Evolutionary conservation across 169 alveolate species (phyloP).

Genomic region (Fabrea salina): DNA sequence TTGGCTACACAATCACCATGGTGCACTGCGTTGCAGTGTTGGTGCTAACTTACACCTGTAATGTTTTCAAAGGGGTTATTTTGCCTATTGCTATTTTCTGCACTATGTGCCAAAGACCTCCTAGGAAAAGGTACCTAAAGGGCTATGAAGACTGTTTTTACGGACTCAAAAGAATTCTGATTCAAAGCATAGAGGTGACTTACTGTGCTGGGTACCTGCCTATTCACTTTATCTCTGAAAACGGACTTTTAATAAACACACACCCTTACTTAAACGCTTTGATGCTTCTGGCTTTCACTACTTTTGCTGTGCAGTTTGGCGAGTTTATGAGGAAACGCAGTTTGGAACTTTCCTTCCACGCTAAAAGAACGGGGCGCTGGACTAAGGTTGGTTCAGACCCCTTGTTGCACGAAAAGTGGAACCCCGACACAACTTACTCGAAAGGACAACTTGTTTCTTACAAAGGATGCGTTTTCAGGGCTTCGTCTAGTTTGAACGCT

Average conservation of each 20-base stretch:
- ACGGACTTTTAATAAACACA: not conserved
- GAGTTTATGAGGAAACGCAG: conserved; percentile 19
- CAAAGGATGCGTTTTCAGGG: not conserved
- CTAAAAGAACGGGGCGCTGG: not conserved
- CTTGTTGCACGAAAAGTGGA: not conserved
- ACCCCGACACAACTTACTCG: not conserved
- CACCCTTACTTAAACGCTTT: not conserved
- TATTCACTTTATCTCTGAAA: not conserved
- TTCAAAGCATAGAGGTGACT: not conserved
- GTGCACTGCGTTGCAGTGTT: not conserved
- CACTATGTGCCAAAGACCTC: not conserved
- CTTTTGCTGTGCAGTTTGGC: not conserved
- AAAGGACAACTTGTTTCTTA: not conserved
- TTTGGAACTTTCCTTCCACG: not conserved
- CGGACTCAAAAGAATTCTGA: not conserved
- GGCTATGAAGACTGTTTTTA: conserved; percentile 5
- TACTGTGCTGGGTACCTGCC: conserved; percentile 34
- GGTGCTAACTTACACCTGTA: not conserved
- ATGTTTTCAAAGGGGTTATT: not conserved
- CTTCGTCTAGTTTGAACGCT: not conserved
- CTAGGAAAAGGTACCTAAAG: not conserved
- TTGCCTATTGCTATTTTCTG: conserved; percentile 4
- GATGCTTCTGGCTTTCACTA: not conserved
- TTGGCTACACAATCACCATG: not conserved
- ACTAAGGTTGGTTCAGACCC: not conserved